Evolutionary conservation across 106 monocot genomes (phyloP).

Genomic region (Hemerocallis citrina): DNA sequence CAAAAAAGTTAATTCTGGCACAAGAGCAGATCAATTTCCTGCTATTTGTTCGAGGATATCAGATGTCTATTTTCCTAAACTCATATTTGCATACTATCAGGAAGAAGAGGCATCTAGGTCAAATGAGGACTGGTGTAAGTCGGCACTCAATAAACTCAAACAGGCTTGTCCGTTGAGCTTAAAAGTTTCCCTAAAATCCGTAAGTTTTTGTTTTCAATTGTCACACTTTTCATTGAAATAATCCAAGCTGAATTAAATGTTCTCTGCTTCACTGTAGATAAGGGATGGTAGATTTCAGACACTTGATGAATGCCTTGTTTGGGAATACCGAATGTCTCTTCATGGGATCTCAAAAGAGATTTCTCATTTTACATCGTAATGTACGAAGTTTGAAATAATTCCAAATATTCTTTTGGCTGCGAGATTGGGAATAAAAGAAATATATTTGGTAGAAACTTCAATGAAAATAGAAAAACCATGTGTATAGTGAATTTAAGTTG

Average conservation of each 20-base stretch:
- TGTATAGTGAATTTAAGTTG: no score
- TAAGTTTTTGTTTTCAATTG: conserved; percentile 35
- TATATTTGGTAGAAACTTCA: no score
- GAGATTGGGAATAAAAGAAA: no score
- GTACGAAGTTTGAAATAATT: no score
- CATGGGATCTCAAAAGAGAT: conserved; percentile 63
- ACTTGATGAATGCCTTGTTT: conserved; percentile 79
- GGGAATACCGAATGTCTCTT: conserved; percentile 90
- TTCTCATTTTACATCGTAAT: no score
- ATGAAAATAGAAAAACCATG: no score
- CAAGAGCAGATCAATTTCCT: no score
- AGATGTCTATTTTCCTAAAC: neutral
- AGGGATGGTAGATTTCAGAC: conserved; percentile 92
- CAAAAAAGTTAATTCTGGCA: no score
- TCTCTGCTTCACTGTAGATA: conserved; percentile 33
- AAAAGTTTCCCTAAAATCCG: conserved; percentile 83
- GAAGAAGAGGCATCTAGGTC: conserved; percentile 65
- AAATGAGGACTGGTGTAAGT: conserved; percentile 73
- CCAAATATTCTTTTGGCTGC: no score
- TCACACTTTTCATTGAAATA: neutral
- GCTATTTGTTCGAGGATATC: neutral
- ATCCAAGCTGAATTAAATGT: neutral
- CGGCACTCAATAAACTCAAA: conserved; percentile 84
- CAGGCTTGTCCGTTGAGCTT: conserved; percentile 83
- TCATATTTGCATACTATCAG: conserved; percentile 19